A percentile compares a stretch with the other conserved stretches of the same genome.
Evolutionary conservation across 225 moss, liverwort and hornwort species (phyloP).

Genomic region (Marchantia paleacea): DNA sequence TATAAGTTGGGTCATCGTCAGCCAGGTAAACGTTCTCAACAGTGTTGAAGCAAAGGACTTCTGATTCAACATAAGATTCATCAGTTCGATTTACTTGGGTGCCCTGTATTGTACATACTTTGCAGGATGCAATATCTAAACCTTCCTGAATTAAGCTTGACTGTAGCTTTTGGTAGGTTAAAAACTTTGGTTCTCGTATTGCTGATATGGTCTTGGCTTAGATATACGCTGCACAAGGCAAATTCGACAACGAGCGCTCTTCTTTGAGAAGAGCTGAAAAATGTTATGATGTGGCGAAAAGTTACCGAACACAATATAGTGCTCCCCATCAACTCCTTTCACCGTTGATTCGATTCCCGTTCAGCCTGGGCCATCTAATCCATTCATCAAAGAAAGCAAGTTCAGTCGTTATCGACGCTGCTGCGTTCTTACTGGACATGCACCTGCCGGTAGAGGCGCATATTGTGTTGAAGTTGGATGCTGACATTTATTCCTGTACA

Average conservation of each 20-base stretch:
- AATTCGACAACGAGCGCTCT: constrained; percentile 52
- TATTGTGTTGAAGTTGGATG: constrained; percentile 54
- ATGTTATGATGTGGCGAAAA: constrained; percentile 25
- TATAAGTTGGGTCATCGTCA: constrained; percentile 75
- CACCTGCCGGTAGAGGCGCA: constrained; percentile 64
- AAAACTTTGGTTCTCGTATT: background rate
- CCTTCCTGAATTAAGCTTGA: background rate
- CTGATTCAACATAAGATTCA: background rate
- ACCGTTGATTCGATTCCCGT: constrained; percentile 55
- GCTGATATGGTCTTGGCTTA: constrained; percentile 1
- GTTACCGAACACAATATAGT: constrained; percentile 40
- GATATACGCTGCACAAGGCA: constrained; percentile 48
- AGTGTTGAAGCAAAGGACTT: background rate
- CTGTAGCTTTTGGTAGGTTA: background rate
- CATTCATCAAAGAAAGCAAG: constrained; percentile 33
- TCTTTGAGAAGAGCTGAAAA: constrained; percentile 67
- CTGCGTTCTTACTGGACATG: constrained; percentile 57
- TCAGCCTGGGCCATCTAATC: constrained; percentile 50
- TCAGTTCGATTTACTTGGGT: background rate
- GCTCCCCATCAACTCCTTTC: constrained; percentile 60
- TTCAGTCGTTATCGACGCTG: constrained; percentile 52
- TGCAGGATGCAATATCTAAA: background rate
- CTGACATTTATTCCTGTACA: constrained; percentile 60
- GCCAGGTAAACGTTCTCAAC: constrained; percentile 45
- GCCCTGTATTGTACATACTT: background rate